Evolutionary conservation across 257 asterid genomes (phyloP), one percentile per base, ranked within the genome.

Genomic region (Coffea eugenioides): DNA sequence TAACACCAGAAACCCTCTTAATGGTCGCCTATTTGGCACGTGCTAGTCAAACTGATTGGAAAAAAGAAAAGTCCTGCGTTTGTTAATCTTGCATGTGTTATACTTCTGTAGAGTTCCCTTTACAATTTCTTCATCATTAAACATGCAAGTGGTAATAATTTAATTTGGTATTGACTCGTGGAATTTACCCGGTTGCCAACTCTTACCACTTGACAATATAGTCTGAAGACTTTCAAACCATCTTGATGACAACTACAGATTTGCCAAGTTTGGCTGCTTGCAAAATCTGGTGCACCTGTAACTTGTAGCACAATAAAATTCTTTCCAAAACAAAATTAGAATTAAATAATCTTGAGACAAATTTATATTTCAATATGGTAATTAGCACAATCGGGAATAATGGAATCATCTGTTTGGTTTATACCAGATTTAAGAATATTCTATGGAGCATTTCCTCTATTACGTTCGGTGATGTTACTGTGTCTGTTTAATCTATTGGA

Each of bases 341-440:
- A 1, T 72, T 25, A 11, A 23, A 72, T 45, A n/a, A 71, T 43
- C 39, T 6, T 16, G 64, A 15, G 36, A 23, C 25, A 43, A 34
- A 21, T 6, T 9, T 75, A 64, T 41, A 59, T 14, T 31, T 31
- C 43, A 59, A 21, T 18, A 41, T 41, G 1, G 34, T 31, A 27
- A 18, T 45, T 76, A 1, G 16, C 15, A 27, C 21, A 43, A 41
- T 8, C 23, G 61, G 5, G 61, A 64, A 76, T 76, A 76, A 43
- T 48, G 73, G 80, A 75, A 76, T 76, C 71, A 76, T 20, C 27
- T 14, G 61, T 27, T n/a, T 76, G 64, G 80, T 64, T 64, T 76
- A 76, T 64, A 25, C 73, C 79, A 64, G 41, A 18, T 11, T 31
- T 34, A 21, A 46, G 80, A 76, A 64, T 46, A 76, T 76, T n/a